Conservation (phyloP, 768 basidiomycete genomes). For the Tylopilus sp. region DNA sequence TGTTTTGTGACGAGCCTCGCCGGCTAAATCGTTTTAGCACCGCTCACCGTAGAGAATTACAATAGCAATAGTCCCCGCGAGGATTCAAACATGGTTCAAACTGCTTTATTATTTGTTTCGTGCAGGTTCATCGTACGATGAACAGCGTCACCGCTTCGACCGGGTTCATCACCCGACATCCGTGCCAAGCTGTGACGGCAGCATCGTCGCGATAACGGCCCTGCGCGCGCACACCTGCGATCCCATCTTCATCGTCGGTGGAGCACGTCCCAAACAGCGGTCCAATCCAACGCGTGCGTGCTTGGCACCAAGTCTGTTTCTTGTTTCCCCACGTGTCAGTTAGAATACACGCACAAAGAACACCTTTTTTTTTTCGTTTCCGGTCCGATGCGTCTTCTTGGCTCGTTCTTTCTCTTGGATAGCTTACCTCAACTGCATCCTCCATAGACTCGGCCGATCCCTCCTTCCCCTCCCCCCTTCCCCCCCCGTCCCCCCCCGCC, state of each 20-base stretch:
- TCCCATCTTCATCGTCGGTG: not conserved
- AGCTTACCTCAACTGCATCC: not conserved
- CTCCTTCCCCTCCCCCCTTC: too few species aligned
- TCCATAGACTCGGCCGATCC: not conserved
- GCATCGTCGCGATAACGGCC: not conserved
- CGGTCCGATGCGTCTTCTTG: too few species aligned
- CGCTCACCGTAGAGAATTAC: not conserved
- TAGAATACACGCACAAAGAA: too few species aligned
- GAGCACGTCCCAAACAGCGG: not conserved
- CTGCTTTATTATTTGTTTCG: not conserved
- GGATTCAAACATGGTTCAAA: conserved; percentile 1
- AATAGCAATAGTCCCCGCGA: not conserved
- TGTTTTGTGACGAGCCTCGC: not conserved
- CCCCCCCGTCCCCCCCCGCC: too few species aligned
- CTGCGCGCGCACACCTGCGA: not conserved
- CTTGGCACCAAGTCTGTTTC: too few species aligned
- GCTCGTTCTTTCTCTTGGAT: too few species aligned
- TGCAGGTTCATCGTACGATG: not conserved
- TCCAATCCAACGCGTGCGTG: not conserved
- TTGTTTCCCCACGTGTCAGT: too few species aligned
- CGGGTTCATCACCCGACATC: not conserved
- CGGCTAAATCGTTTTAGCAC: not conserved
- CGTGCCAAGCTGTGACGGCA: not conserved
- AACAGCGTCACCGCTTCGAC: not conserved
- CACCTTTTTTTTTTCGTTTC: not conserved